Conservation (phyloP, 352 stramenopile species). For the Phytopythium chamaehyphon region DNA sequence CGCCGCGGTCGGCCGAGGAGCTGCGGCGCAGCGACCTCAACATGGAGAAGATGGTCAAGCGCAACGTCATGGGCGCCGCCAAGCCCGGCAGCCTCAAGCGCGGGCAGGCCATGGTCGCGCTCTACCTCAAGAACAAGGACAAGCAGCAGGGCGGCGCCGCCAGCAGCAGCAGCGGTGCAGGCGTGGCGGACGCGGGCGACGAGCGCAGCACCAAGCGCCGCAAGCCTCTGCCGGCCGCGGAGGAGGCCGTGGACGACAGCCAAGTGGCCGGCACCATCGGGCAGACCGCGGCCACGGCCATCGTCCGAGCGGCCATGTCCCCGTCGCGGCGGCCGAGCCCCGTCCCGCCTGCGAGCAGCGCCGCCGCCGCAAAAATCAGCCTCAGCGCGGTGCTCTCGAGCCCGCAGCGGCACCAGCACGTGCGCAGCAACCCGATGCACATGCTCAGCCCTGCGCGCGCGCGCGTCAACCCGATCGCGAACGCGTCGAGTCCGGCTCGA, state of each 20-base stretch:
- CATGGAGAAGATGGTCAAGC: constrained; percentile 88
- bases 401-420: constrained; percentile 11
- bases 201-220: constrained; percentile 20
- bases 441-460: constrained; percentile 18
- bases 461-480: constrained; percentile 5
- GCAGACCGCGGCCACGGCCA: constrained; percentile 8
- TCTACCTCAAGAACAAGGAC: constrained; percentile 66
- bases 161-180: background rate
- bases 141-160: constrained; percentile 17
- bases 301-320: constrained; percentile 13
- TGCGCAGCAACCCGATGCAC: constrained; percentile 19
- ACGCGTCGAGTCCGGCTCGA: constrained; percentile 28
- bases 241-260: constrained; percentile 1
- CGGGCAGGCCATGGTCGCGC: constrained; percentile 60
- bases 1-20: constrained; percentile 31
- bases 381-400: constrained; percentile 10
- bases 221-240: constrained; percentile 10
- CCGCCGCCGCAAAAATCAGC: background rate
- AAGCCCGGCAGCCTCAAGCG: constrained; percentile 57
- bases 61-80: constrained; percentile 57
- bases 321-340: constrained; percentile 11
- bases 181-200: constrained; percentile 10
- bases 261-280: background rate
- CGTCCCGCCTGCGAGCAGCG: background rate
- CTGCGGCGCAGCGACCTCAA: constrained; percentile 60